Conservation (phyloP, 2,329 filamentous ascomycete species). For the Cercospora citrullina region DNA sequence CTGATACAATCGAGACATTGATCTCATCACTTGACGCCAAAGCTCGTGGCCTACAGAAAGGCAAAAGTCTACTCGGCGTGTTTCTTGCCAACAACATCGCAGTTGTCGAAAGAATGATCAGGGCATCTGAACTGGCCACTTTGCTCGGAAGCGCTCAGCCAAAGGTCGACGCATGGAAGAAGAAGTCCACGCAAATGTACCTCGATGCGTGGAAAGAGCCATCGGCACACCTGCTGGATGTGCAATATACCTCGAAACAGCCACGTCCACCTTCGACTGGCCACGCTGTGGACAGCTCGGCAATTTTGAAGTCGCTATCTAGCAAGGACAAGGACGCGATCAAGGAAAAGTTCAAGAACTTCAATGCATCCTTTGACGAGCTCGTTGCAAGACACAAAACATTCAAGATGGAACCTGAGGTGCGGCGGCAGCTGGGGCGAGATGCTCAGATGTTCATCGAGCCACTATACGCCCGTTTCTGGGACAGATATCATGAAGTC, state of each 20-base stretch:
- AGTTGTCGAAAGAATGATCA: constrained; percentile 81
- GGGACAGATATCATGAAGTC: constrained; percentile 95
- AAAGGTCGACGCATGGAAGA: constrained; percentile 75
- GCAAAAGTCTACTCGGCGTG: constrained; percentile 77
- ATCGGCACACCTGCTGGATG: constrained; percentile 81
- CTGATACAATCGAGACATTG: constrained; percentile 82
- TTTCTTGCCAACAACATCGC: constrained; percentile 88
- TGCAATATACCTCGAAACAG: constrained; percentile 80
- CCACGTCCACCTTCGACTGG: constrained; percentile 71
- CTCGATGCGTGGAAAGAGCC: constrained; percentile 86
- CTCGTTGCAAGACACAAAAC: constrained; percentile 78
- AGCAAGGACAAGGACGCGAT: constrained; percentile 95
- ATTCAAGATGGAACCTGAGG: constrained; percentile 87
- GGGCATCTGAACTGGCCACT: constrained; percentile 72
- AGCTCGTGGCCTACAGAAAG: constrained; percentile 69
- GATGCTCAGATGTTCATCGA: constrained; percentile 92
- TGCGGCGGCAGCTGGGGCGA: constrained; percentile 73
- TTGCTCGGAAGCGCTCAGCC: constrained; percentile 60
- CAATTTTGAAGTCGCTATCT: constrained; percentile 77
- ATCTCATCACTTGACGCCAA: constrained; percentile 74
- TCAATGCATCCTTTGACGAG: constrained; percentile 89
- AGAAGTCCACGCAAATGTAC: constrained; percentile 79
- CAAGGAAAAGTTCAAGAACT: constrained; percentile 91
- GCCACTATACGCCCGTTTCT: constrained; percentile 91
- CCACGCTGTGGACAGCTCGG: constrained; percentile 69